phyloP scores from a whole-genome alignment of 257 asterid species.

The Nicotiana attenuata region DNA sequence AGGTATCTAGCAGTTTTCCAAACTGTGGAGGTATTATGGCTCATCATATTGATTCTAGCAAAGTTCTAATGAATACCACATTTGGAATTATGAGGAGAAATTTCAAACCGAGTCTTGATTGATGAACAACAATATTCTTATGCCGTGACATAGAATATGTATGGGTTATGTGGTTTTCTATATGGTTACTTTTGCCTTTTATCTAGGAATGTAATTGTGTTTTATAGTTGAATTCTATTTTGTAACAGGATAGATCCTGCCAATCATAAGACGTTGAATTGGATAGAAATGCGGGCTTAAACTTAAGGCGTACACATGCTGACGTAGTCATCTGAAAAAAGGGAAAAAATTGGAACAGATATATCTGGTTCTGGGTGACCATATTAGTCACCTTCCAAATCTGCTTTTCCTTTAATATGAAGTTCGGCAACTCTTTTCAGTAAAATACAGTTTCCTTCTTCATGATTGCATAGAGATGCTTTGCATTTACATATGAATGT shows the following conservation, averaged over 20 bases:
- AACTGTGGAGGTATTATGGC: neutral
- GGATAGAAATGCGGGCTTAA: neutral
- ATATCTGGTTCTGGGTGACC: neutral
- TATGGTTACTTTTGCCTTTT: neutral
- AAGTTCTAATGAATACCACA: neutral
- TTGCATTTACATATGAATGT: neutral
- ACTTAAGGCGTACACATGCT: neutral
- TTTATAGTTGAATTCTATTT: neutral
- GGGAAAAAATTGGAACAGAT: neutral
- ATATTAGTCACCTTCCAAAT: neutral
- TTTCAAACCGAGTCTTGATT: neutral
- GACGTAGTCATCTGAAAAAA: neutral
- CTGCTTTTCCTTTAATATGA: neutral
- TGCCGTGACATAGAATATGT: neutral
- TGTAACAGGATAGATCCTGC: neutral
- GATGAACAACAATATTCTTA: neutral
- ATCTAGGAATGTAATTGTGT: neutral
- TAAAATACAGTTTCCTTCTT: neutral
- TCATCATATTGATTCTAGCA: neutral
- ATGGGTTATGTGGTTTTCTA: neutral
- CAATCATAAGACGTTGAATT: neutral
- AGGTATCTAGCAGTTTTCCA: neutral
- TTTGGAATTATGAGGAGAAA: neutral
- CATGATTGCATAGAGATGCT: constrained; percentile 4
- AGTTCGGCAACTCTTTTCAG: neutral